Conservation (phyloP, 192 early-diverging fungal species). For the Entophlyctis helioformis region DNA sequence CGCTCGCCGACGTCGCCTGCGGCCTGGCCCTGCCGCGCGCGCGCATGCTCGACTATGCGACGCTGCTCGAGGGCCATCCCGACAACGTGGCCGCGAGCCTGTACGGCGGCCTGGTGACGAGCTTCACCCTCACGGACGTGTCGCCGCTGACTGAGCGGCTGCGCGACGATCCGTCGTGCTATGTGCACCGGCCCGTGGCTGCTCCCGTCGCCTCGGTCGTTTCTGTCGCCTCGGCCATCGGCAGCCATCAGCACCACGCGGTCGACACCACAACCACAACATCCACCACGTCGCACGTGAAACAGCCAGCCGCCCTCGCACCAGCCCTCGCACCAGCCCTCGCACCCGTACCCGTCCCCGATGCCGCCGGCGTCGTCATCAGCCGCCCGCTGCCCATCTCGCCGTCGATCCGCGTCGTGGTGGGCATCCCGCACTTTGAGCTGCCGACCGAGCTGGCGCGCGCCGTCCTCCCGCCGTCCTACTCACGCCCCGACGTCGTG, state of each 20-base stretch:
- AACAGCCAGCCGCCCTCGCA: not conserved
- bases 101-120: constrained; percentile 87
- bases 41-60: constrained; percentile 80
- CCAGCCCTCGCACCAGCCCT: no score
- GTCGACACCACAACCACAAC: no score
- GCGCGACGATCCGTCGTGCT: no score
- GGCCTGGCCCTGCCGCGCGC: constrained; percentile 54
- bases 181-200: no score
- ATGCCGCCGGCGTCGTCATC: constrained; percentile 11
- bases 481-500: constrained; percentile 73
- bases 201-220: no score
- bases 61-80: constrained; percentile 93
- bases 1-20: constrained; percentile 67
- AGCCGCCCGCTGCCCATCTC: constrained; percentile 18
- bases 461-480: constrained; percentile 65
- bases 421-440: constrained; percentile 72
- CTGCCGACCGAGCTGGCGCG: constrained; percentile 86
- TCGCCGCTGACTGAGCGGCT: no score
- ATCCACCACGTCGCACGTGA: no score
- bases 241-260: constrained; percentile 28
- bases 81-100: constrained; percentile 94
- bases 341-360: not conserved
- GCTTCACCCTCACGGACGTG: no score
- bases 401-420: constrained; percentile 18
- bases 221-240: no score